Base-by-base conservation (phyloP, 129 eudicot species). In the Lonicera japonica region DNA sequence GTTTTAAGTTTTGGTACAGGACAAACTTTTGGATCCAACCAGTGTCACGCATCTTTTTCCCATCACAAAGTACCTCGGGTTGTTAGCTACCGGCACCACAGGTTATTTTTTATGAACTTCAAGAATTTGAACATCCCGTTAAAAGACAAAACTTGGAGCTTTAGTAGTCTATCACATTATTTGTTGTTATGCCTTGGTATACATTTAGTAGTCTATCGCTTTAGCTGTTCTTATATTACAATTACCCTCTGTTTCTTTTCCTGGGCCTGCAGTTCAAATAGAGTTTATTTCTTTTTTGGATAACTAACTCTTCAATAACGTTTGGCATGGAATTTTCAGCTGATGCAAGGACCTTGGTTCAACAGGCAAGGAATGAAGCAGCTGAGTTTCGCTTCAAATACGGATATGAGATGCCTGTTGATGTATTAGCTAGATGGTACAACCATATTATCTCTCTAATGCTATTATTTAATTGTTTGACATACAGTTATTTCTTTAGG, bases 351-450 rank as follows among this genome's bases (percentile, higher is more conserved):
- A 81, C 95, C 55, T 78, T 91, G 86, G 97, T 91, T 58, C 94
- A 87, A 63, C 97, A 87, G 80, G 97, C 97, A 61, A 84, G 97
- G 73, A 84, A 91, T 71, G 94, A 91, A 76, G 97, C 97, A 54
- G 97, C 97, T 21, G 97, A 91, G 73, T 91, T 84, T 40, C 96
- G 97, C 39, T 75, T 62, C 51, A 84, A 76, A 84, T 87, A 81
- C 80, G 97, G 97, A 14, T 91, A 91, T 54, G 97, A 91, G 81
- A 91, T 91, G 95, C 97, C 97, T 25, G 97, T 80, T 43, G 97
- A 91, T 50, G 81, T 79, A 58, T 73, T 91, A 73, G 95, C 96
- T 19, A 86, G 90, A 80, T 91, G 97, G 97, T 87, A 78, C n/a
- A 52, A 22, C 5, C 0, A 5, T 29, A n/a, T 34, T 43, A 1